Evolutionary conservation across 2,329 filamentous ascomycete species (phyloP).

Genomic region (Diaporthe caulivora): DNA sequence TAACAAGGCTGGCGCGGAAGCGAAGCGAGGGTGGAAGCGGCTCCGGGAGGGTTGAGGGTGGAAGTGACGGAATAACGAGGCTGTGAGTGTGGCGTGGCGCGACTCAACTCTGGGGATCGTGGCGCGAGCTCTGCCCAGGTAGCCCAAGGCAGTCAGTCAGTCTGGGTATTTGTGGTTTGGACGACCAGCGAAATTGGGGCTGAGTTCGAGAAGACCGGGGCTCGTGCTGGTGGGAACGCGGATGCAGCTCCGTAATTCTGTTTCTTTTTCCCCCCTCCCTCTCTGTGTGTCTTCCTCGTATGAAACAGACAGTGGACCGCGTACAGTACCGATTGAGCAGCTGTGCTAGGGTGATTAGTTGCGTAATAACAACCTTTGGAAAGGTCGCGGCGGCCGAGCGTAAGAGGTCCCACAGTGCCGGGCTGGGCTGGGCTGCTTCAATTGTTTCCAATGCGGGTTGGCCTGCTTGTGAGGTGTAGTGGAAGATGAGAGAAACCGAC

Average conservation of each 20-base stretch:
- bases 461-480: not conserved
- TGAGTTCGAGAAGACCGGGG: not conserved
- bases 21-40: conserved; percentile 17
- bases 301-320: conserved; percentile 8
- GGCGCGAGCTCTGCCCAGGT: conserved; percentile 39
- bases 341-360: conserved; percentile 8
- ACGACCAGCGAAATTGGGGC: conserved; percentile 13
- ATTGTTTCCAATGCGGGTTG: conserved; percentile 9
- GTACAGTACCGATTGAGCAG: conserved; percentile 18
- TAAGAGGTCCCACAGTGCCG: not conserved
- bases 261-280: not conserved
- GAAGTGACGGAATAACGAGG: conserved; percentile 41
- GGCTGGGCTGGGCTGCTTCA: conserved; percentile 11
- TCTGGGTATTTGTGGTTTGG: conserved; percentile 23
- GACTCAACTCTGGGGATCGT: conserved; percentile 37
- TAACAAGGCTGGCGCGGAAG: conserved; percentile 25
- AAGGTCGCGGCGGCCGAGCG: conserved; percentile 21
- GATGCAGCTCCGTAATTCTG: conserved; percentile 17
- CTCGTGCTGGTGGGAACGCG: conserved; percentile 7
- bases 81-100: conserved; percentile 39
- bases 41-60: conserved; percentile 14
- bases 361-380: not conserved
- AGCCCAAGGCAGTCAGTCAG: conserved; percentile 18
- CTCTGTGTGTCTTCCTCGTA: not conserved
- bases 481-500: not conserved